Conservation (phyloP, 1,139 yeast species). For the Saccharomyces hybrid region DNA sequence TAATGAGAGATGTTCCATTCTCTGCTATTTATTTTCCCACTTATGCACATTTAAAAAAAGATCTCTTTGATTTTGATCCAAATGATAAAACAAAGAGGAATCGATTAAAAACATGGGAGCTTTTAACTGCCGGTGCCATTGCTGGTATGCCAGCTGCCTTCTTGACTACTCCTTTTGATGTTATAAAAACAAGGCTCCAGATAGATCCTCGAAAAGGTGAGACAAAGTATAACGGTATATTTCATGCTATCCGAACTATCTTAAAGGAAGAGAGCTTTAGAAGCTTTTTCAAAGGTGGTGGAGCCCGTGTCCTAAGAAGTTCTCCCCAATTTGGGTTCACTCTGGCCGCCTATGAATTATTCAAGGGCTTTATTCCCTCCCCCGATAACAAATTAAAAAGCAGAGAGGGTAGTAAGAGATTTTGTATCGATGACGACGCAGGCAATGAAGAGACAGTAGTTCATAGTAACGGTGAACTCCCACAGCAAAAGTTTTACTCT, state of each 20-base stretch:
- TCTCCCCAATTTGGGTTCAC: conserved; percentile 98
- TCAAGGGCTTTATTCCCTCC: conserved; percentile 54
- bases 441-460: conserved; percentile 11
- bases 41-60: conserved; percentile 84
- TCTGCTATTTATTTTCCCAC: conserved; percentile 97
- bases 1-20: conserved; percentile 92
- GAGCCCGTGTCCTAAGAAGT: conserved; percentile 89
- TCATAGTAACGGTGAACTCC: conserved; percentile 19
- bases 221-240: conserved; percentile 64
- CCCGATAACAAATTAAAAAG: conserved; percentile 25
- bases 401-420: neutral
- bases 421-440: neutral
- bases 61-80: conserved; percentile 80
- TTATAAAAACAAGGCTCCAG: conserved; percentile 90
- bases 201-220: conserved; percentile 76
- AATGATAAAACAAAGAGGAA: conserved; percentile 38
- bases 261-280: conserved; percentile 67
- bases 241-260: conserved; percentile 70
- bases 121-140: conserved; percentile 80
- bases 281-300: conserved; percentile 94
- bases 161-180: conserved; percentile 93
- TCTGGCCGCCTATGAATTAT: conserved; percentile 87
- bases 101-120: conserved; percentile 69
- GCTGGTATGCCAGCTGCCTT: conserved; percentile 99
- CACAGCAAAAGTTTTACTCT: neutral